Percentiles rank a stretch among this genome's conserved stretches.
phyloP scores from a whole-genome alignment of 1,139 yeast species.

The Williopsis jadinii region DNA sequence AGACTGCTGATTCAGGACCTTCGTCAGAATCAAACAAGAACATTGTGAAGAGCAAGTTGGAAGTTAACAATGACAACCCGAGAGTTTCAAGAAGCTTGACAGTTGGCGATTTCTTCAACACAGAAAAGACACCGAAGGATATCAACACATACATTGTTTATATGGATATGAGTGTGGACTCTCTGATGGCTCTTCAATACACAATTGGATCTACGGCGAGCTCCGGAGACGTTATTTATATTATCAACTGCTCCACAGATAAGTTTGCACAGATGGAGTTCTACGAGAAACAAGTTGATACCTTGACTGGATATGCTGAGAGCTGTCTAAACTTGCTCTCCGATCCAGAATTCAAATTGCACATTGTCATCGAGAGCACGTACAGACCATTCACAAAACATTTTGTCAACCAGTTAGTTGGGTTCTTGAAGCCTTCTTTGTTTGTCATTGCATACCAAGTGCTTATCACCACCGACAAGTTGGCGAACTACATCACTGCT shows the following conservation, averaged over 20 bases:
- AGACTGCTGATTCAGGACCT: not conserved
- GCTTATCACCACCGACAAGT: slow-evolving; percentile 14
- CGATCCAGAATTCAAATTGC: slow-evolving; percentile 17
- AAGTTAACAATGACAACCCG: slow-evolving; percentile 6
- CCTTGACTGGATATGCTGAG: slow-evolving; percentile 10
- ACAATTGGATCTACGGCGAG: slow-evolving; percentile 80
- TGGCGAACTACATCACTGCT: slow-evolving; percentile 70
- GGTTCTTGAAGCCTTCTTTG: slow-evolving; percentile 73
- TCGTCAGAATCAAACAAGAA: not conserved
- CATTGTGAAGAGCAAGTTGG: slow-evolving; percentile 8
- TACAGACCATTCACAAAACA: slow-evolving; percentile 82
- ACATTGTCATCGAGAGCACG: slow-evolving; percentile 19
- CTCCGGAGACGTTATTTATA: slow-evolving; percentile 77
- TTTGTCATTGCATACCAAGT: slow-evolving; percentile 66
- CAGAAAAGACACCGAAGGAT: slow-evolving; percentile 4
- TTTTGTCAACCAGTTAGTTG: slow-evolving; percentile 73
- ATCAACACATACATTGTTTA: slow-evolving; percentile 14
- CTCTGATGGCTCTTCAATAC: slow-evolving; percentile 84
- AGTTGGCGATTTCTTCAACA: slow-evolving; percentile 15
- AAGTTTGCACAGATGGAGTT: slow-evolving; percentile 24
- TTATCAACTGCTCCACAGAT: slow-evolving; percentile 73
- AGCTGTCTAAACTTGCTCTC: slow-evolving; percentile 11
- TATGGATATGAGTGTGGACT: slow-evolving; percentile 40
- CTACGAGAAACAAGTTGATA: slow-evolving; percentile 24
- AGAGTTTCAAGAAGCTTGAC: slow-evolving; percentile 19